Evolutionary conservation across 768 basidiomycete genomes (phyloP), one percentile per base, ranked within the genome.

Genomic region (Termitomyces sp.): DNA sequence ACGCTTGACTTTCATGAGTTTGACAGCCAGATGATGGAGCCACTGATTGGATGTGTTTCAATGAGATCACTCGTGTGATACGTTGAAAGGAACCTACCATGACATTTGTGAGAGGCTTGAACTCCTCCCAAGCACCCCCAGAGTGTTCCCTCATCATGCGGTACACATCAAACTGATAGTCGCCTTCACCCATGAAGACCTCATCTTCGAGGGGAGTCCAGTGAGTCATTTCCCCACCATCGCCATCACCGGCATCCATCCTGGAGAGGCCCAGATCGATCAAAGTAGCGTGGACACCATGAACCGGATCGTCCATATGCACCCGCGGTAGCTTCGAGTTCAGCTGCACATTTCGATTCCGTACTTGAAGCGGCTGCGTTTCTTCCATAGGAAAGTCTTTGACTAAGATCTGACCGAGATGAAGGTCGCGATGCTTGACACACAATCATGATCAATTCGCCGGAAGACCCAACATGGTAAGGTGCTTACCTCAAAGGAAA

Each of bases 261-360:
- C 95, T 79, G 5, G 97, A 92, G 28, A 98, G 78, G 15, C 97
- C 97, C 35, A 98, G 82, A 71, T 99, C 97, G 68, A 99, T 98
- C 59, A 98, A 75, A 15, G 94, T 97, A 11, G 85, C 85, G 62
- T 80, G 72, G 7, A 97, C 78, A 12, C 92, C 92, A 63, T 87
- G 78, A 14, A 63, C 70, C 33, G 68, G 61, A 64, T 86, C 79
- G 64, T 92, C 89, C 90, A 92, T 89, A 26, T 73, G 68, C 31
- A 77, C 54, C 33, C 71, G 69, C 43, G 64, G 50, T 21, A 56
- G 11, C 60, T 63, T 62, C 45, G 54, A 38, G 38, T 65, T 67
- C 50, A 64, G 54, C 55, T 58, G 68, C 57, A 65, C 63, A 57
- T 73, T 76, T 64, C 74, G 57, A 54, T 71, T 67, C 48, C 75